These are phyloP conservation scores for Diplogelasinospora grovesii DNA, from an alignment of 495 filamentous ascomycete genomes.

Conservation along the genomic window DNA sequence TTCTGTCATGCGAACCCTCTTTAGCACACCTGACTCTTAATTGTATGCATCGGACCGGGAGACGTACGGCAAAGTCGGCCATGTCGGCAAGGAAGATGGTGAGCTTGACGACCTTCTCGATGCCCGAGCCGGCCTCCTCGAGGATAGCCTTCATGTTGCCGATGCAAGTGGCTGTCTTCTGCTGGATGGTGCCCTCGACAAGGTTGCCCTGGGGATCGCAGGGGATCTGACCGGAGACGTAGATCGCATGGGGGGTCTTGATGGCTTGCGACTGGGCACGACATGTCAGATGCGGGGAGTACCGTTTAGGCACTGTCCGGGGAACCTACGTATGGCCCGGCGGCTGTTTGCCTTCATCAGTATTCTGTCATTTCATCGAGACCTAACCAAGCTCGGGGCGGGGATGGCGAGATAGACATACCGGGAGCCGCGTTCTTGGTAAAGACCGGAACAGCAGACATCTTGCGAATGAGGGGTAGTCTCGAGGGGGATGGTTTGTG, in stretches of 20 bases:
- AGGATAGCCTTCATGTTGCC: constrained; percentile 74
- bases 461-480: constrained; percentile 19
- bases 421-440: constrained; percentile 46
- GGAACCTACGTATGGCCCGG: constrained; percentile 48
- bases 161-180: constrained; percentile 70
- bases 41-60: not conserved
- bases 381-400: not conserved
- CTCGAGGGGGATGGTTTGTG: constrained; percentile 5
- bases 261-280: constrained; percentile 73
- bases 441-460: constrained; percentile 44
- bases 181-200: constrained; percentile 65
- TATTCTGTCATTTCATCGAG: not conserved
- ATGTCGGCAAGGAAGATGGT: constrained; percentile 81
- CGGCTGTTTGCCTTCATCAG: constrained; percentile 32
- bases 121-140: constrained; percentile 64
- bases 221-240: constrained; percentile 90
- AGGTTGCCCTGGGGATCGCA: constrained; percentile 68
- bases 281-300: not conserved
- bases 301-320: not conserved
- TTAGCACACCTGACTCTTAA: not conserved
- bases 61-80: constrained; percentile 56
- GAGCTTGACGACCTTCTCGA: constrained; percentile 73
- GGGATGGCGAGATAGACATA: constrained; percentile 28
- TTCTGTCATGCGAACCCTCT: no score
- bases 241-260: constrained; percentile 74